These are phyloP conservation scores for Candida sanyaensis DNA, from an alignment of 1,139 yeast genomes.

Conservation along the genomic window DNA sequence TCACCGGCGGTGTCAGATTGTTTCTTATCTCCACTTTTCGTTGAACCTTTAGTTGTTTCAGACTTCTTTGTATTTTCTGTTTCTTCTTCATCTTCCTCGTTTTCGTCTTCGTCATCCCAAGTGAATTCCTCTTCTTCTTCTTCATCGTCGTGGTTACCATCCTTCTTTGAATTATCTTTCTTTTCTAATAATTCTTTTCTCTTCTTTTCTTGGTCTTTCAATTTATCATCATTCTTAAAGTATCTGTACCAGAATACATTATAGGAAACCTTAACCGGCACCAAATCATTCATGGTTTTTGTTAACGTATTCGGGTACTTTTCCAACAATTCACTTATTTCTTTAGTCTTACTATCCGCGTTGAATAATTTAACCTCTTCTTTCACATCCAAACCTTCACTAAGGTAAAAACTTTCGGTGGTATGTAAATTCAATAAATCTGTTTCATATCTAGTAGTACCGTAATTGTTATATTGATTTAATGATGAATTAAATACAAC, in stretches of 20 bases:
- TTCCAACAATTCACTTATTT: conserved; percentile 50
- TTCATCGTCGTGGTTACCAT: conserved; percentile 36
- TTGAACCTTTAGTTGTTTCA: not conserved
- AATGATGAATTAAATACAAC: conserved; percentile 23
- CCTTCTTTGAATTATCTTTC: conserved; percentile 26
- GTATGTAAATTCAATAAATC: conserved; percentile 47
- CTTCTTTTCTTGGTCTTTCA: conserved; percentile 64
- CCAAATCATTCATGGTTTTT: conserved; percentile 61
- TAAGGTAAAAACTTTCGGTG: conserved; percentile 20
- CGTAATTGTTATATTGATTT: conserved; percentile 32
- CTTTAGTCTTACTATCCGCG: conserved; percentile 52
- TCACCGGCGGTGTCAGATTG: conserved; percentile 22
- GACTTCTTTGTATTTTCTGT: conserved; percentile 13
- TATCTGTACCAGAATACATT: conserved; percentile 77
- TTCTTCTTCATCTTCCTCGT: conserved; percentile 33
- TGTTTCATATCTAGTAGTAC: conserved; percentile 41
- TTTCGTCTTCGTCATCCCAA: conserved; percentile 68
- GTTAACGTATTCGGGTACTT: conserved; percentile 54
- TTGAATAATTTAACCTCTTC: conserved; percentile 31
- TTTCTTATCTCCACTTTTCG: not conserved
- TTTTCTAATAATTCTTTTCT: conserved; percentile 61
- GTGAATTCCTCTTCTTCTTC: conserved; percentile 52
- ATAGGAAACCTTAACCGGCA: conserved; percentile 63
- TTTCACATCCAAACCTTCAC: conserved; percentile 17
- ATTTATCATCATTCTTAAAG: conserved; percentile 54